These are phyloP conservation scores for Naganishia onofrii DNA, from an alignment of 768 basidiomycete genomes.

Conservation along the genomic window DNA sequence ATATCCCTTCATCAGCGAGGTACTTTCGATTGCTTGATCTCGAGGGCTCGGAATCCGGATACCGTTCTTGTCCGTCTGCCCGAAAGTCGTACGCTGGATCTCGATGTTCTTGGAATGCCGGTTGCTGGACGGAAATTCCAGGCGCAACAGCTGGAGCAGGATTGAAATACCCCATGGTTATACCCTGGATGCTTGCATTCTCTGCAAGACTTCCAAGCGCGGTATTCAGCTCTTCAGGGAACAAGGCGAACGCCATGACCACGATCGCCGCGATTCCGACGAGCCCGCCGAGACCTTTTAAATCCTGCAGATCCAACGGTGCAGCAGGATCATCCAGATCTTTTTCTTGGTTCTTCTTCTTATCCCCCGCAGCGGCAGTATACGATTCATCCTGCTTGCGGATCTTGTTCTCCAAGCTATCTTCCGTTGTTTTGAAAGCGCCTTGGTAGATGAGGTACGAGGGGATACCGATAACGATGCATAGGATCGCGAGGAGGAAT, in stretches of 20 bases:
- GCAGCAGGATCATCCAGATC: slow-evolving; percentile 28
- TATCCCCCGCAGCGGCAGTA: slow-evolving; percentile 8
- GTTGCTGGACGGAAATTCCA: not conserved
- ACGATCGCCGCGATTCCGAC: slow-evolving; percentile 29
- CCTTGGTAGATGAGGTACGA: slow-evolving; percentile 29
- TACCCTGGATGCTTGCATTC: not conserved
- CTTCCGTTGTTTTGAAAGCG: slow-evolving; percentile 14
- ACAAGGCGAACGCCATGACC: slow-evolving; percentile 30
- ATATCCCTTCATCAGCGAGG: not conserved
- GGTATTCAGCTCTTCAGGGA: slow-evolving; percentile 31
- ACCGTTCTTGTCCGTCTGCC: not conserved
- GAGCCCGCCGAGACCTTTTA: slow-evolving; percentile 27
- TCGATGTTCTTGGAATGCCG: not conserved
- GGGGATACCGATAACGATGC: slow-evolving; percentile 30
- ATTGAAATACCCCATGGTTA: not conserved
- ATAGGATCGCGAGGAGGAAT: slow-evolving; percentile 29
- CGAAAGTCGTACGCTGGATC: not conserved
- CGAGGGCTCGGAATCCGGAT: not conserved
- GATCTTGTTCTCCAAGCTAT: slow-evolving; percentile 21
- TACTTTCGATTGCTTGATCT: not conserved
- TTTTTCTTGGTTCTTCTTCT: slow-evolving; percentile 5
- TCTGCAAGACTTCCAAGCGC: not conserved
- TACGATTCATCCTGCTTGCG: slow-evolving; percentile 11
- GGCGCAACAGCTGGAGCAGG: not conserved
- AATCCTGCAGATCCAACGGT: slow-evolving; percentile 27